These are phyloP conservation scores for Fusarium pseudograminearum DNA, from an alignment of 2,329 filamentous ascomycete genomes.

Conservation along the genomic window DNA sequence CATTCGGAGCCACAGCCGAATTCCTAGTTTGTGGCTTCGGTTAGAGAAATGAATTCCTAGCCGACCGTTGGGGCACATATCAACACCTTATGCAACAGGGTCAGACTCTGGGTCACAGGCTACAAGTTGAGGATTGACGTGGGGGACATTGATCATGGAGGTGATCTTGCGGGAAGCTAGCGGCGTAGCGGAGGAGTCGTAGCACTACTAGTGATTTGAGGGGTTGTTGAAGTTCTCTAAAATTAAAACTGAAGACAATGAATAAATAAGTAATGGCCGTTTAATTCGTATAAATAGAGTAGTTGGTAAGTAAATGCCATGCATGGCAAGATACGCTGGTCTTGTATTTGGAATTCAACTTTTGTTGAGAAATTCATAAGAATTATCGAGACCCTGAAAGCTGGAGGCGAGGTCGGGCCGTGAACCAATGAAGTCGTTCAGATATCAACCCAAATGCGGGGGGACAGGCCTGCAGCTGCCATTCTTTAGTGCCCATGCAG, in stretches of 20 bases:
- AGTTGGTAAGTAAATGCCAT: too few relatives aligned
- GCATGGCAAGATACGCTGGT: background rate
- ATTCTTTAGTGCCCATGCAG: constrained; percentile 9
- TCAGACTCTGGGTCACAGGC: constrained; percentile 35
- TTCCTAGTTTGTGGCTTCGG: constrained; percentile 44
- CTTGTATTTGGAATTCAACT: background rate
- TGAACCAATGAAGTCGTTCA: constrained; percentile 30
- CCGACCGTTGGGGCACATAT: constrained; percentile 46
- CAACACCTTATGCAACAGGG: constrained; percentile 35
- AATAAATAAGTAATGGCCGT: background rate
- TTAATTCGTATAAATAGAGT: too few relatives aligned
- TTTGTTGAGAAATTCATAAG: constrained; percentile 39
- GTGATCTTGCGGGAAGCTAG: constrained; percentile 37
- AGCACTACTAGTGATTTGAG: background rate
- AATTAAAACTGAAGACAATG: too few relatives aligned
- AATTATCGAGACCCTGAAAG: constrained; percentile 32
- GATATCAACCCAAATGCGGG: constrained; percentile 44
- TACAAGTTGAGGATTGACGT: constrained; percentile 20
- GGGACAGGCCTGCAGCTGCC: constrained; percentile 28
- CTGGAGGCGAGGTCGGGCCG: constrained; percentile 17
- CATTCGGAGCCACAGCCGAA: constrained; percentile 18
- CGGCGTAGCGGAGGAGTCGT: constrained; percentile 27
- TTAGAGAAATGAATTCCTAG: constrained; percentile 34
- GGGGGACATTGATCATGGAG: constrained; percentile 16
- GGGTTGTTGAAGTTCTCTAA: background rate